A percentile compares a stretch with the other conserved stretches of the same genome.
Conservation (phyloP, 2,329 filamentous ascomycete genomes). For the Conoideocrella luteorostrata region DNA sequence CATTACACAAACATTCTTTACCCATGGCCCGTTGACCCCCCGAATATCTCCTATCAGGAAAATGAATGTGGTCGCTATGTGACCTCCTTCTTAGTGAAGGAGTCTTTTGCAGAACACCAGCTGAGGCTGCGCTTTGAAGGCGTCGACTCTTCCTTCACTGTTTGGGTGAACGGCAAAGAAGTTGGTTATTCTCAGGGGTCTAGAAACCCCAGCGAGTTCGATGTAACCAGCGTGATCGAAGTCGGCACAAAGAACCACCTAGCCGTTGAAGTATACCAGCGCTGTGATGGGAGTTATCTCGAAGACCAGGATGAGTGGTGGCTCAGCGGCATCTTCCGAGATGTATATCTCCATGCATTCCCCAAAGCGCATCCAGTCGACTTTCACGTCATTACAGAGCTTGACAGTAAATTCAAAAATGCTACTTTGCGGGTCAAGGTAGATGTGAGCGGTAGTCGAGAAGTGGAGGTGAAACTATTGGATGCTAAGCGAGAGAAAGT, state of each 20-base stretch:
- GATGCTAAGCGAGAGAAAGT: conserved; percentile 22
- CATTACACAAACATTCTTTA: conserved; percentile 66
- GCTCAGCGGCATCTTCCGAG: conserved; percentile 61
- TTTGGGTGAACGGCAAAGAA: conserved; percentile 62
- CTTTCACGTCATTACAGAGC: conserved; percentile 46
- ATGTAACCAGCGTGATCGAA: conserved; percentile 50
- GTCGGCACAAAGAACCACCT: conserved; percentile 45
- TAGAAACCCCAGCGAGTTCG: conserved; percentile 67
- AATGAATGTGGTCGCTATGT: conserved; percentile 61
- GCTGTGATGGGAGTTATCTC: conserved; percentile 65
- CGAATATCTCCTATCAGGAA: conserved; percentile 56
- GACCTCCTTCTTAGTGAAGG: conserved; percentile 46
- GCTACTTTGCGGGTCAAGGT: conserved; percentile 44
- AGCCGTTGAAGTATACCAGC: conserved; percentile 64
- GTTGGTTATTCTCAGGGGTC: conserved; percentile 69
- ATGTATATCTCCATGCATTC: conserved; percentile 60
- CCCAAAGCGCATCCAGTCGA: conserved; percentile 49
- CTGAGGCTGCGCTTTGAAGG: conserved; percentile 67
- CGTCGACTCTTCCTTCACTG: conserved; percentile 64
- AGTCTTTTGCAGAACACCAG: conserved; percentile 42
- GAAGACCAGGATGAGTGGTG: conserved; percentile 70
- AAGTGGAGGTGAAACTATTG: conserved; percentile 29
- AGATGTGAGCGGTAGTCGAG: conserved; percentile 30
- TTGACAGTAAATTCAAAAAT: conserved; percentile 48
- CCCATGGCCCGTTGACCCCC: conserved; percentile 61